Evolutionary conservation across 2,329 filamentous ascomycete genomes (phyloP).

Genomic region (Colletotrichum orchidophilum): DNA sequence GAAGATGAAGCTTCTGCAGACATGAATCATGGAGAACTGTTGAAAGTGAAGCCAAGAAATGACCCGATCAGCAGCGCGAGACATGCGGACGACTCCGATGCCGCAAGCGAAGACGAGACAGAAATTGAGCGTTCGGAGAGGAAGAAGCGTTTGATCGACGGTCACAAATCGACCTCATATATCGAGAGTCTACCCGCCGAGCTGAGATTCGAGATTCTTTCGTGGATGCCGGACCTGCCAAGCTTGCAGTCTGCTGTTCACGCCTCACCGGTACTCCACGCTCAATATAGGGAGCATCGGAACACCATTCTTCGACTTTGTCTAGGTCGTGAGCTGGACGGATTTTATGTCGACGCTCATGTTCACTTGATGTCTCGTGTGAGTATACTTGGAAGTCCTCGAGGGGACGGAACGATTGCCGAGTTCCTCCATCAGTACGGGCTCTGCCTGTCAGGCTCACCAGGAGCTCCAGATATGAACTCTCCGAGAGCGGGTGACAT

Average conservation of each 20-base stretch:
- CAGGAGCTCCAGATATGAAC: background rate
- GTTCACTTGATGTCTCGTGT: slow-evolving; percentile 32
- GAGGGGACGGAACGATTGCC: slow-evolving; percentile 19
- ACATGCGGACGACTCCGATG: too few species aligned
- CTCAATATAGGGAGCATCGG: slow-evolving; percentile 35
- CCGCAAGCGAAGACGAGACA: background rate
- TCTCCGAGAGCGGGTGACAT: background rate
- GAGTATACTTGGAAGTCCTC: slow-evolving; percentile 16
- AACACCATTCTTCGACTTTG: slow-evolving; percentile 33
- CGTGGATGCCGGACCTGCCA: slow-evolving; percentile 32
- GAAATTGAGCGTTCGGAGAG: background rate
- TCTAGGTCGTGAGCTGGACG: slow-evolving; percentile 34
- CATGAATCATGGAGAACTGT: too few species aligned
- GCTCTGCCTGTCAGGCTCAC: background rate
- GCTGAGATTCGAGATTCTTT: slow-evolving; percentile 24
- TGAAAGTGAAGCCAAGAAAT: too few species aligned
- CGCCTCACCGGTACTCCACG: slow-evolving; percentile 35
- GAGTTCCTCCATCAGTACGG: slow-evolving; percentile 21
- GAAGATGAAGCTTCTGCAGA: too few species aligned
- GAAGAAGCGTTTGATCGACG: too few species aligned
- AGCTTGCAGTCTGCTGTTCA: slow-evolving; percentile 26
- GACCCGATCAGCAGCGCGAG: too few species aligned
- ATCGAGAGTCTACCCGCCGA: slow-evolving; percentile 3
- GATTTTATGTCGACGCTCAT: slow-evolving; percentile 35
- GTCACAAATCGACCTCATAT: background rate